Conservation (phyloP, 345 rosid genomes). For the Lepidium didymum region DNA sequence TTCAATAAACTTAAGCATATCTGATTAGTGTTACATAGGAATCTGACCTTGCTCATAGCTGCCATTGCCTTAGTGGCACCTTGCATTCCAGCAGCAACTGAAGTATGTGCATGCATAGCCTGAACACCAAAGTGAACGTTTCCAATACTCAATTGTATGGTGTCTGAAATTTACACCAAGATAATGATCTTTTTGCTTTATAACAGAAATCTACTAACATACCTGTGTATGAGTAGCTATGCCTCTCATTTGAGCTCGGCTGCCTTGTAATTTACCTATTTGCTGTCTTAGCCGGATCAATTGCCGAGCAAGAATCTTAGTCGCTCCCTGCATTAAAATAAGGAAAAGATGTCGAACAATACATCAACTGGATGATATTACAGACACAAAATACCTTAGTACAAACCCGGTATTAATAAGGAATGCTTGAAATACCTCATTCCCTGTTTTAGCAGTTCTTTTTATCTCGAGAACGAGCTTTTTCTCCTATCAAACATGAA, state of each 20-base stretch:
- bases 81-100: conserved; percentile 86
- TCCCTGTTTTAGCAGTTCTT: conserved; percentile 86
- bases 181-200: not conserved
- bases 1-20: not conserved
- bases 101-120: conserved; percentile 95
- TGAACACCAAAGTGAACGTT: conserved; percentile 26
- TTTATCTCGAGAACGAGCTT: conserved; percentile 91
- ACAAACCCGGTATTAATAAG: not conserved
- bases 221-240: conserved; percentile 98
- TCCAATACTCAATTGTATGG: not conserved
- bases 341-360: not conserved
- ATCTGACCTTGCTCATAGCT: conserved; percentile 76
- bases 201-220: not conserved
- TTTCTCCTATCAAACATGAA: conserved; percentile 58
- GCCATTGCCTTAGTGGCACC: conserved; percentile 91
- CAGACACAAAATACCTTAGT: not conserved
- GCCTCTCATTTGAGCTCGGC: conserved; percentile 99
- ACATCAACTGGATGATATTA: not conserved
- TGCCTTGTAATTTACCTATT: conserved; percentile 81
- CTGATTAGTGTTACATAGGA: not conserved
- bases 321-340: conserved; percentile 53
- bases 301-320: conserved; percentile 83
- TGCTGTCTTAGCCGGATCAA: conserved; percentile 87
- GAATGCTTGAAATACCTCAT: conserved; percentile 49
- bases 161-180: not conserved